Percentiles rank a stretch among this genome's conserved stretches.
These are phyloP conservation scores for Hordeum pubiflorum DNA, from an alignment of 202 grass and related monocot species.

Conservation along the genomic window DNA sequence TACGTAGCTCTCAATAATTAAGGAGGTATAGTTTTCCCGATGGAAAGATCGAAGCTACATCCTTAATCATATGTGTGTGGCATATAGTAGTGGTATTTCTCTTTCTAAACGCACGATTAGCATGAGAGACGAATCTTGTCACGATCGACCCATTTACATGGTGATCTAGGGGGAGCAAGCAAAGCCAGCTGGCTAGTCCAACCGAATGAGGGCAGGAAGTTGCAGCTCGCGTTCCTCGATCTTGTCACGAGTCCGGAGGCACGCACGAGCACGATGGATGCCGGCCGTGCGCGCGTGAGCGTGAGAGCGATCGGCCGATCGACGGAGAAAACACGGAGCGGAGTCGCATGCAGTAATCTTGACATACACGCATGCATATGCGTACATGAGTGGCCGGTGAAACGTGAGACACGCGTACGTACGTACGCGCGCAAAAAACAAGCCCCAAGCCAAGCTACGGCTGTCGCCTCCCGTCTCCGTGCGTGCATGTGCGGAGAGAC, in stretches of 20 bases:
- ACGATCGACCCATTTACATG: not conserved
- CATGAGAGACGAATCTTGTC: not conserved
- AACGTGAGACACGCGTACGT: not conserved
- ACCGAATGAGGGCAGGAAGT: not conserved
- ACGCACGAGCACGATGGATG: not conserved
- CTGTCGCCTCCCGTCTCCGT: not conserved
- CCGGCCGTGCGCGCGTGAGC: no score
- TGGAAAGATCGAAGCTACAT: not conserved
- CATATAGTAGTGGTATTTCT: not conserved
- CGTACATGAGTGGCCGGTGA: not conserved
- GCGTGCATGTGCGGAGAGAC: not conserved
- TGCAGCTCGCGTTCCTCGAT: not conserved
- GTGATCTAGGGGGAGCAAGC: not conserved
- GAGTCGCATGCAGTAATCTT: not conserved
- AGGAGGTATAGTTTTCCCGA: not conserved
- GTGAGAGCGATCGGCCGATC: not conserved
- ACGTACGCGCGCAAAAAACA: not conserved
- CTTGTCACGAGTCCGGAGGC: not conserved
- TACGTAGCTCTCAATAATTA: not conserved
- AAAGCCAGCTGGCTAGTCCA: not conserved
- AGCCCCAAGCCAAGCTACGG: not conserved
- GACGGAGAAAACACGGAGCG: not conserved
- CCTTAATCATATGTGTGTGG: not conserved
- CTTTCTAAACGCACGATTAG: not conserved
- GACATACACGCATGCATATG: not conserved